Percentiles rank a stretch among this genome's conserved stretches.
Evolutionary conservation across 1,139 yeast species (phyloP).

Genomic region (Nematodospora anomalae): DNA sequence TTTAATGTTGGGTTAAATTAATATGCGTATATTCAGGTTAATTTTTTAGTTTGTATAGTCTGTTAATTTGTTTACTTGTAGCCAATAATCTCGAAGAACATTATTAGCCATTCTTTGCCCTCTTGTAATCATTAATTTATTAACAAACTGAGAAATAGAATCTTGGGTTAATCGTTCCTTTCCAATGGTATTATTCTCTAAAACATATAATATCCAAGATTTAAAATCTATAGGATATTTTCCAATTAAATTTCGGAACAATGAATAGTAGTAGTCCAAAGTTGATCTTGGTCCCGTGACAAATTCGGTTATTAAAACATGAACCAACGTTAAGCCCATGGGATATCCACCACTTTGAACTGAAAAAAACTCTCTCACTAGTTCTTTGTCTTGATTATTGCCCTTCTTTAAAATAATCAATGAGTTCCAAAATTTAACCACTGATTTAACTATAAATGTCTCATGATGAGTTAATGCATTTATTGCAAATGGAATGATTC

Average conservation of each 20-base stretch:
- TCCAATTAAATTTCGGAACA: constrained; percentile 53
- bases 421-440: constrained; percentile 65
- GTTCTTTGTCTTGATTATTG: constrained; percentile 44
- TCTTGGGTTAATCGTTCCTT: constrained; percentile 14
- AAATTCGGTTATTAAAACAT: constrained; percentile 35
- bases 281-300: constrained; percentile 59
- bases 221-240: constrained; percentile 52
- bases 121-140: constrained; percentile 58
- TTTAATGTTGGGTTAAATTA: constrained; percentile 28
- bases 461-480: constrained; percentile 56
- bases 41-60: constrained; percentile 31
- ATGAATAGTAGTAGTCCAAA: constrained; percentile 54
- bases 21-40: constrained; percentile 3
- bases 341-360: constrained; percentile 8
- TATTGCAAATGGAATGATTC: constrained; percentile 44
- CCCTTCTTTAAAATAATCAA: constrained; percentile 57
- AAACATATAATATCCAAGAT: constrained; percentile 44
- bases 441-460: constrained; percentile 61
- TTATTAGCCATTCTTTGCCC: constrained; percentile 63
- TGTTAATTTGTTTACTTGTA: constrained; percentile 48
- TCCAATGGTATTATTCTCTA: constrained; percentile 9
- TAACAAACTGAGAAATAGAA: constrained; percentile 41
- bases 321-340: constrained; percentile 38
- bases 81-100: constrained; percentile 66
- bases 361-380: constrained; percentile 32